A percentile compares a stretch with the other conserved stretches of the same genome.
Conservation (phyloP, 805 yeast species). For the Wickerhamomyces hampshirensis region DNA sequence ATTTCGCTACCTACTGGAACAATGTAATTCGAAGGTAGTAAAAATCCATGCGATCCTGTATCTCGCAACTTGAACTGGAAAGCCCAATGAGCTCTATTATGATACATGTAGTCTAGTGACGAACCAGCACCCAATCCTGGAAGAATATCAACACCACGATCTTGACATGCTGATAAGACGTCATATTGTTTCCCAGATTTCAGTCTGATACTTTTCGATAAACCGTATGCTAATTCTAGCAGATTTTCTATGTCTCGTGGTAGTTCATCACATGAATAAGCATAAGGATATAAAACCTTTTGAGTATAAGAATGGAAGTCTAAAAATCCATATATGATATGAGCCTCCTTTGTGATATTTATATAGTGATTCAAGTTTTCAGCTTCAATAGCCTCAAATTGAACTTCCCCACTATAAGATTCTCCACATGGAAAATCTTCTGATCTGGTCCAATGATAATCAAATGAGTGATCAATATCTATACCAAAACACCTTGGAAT, state of each 20-base stretch:
- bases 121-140: slow-evolving; percentile 80
- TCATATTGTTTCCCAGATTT: slow-evolving; percentile 60
- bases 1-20: slow-evolving; percentile 75
- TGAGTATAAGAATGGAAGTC: slow-evolving; percentile 86
- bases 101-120: slow-evolving; percentile 80
- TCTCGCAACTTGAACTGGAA: slow-evolving; percentile 79
- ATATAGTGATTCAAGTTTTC: slow-evolving; percentile 42
- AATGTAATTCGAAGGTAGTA: slow-evolving; percentile 66
- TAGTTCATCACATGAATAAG: slow-evolving; percentile 64
- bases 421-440: slow-evolving; percentile 75
- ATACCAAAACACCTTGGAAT: slow-evolving; percentile 70
- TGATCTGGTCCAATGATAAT: slow-evolving; percentile 62
- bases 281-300: slow-evolving; percentile 78
- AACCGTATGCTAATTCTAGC: slow-evolving; percentile 75
- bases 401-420: slow-evolving; percentile 71
- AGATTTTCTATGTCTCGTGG: slow-evolving; percentile 82
- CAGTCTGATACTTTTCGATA: slow-evolving; percentile 66
- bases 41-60: slow-evolving; percentile 77
- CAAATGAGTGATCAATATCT: slow-evolving; percentile 83
- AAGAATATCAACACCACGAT: slow-evolving; percentile 65
- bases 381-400: slow-evolving; percentile 65
- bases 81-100: slow-evolving; percentile 78
- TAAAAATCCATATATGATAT: slow-evolving; percentile 66
- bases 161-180: slow-evolving; percentile 75
- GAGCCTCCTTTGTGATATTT: slow-evolving; percentile 38